Evolutionary conservation across 2,329 filamentous ascomycete species (phyloP).

Genomic region (Hypoxylon sp.): DNA sequence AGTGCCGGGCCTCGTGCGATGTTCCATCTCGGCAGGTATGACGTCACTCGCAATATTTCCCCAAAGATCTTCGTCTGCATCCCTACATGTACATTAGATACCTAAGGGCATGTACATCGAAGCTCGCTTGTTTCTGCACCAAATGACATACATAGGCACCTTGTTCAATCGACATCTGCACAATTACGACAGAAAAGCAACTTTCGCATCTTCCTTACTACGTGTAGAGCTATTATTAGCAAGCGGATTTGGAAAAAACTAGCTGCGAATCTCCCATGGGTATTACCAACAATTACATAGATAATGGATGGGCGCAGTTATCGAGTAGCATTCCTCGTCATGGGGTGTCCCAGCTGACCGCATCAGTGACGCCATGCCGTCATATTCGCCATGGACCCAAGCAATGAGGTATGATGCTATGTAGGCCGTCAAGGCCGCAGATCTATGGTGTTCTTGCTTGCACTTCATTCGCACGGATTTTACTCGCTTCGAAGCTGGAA

Average conservation of each 20-base stretch:
- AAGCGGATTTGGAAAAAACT: background rate
- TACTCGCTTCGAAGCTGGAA: background rate
- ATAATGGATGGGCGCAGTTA: background rate
- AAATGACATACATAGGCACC: no score
- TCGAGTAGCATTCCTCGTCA: constrained; percentile 4
- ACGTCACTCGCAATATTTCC: constrained; percentile 16
- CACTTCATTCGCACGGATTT: background rate
- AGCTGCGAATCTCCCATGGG: background rate
- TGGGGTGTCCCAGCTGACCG: background rate
- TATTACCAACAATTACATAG: background rate
- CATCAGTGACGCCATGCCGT: constrained; percentile 10
- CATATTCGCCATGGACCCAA: constrained; percentile 6
- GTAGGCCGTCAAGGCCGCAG: background rate
- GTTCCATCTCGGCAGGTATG: constrained; percentile 6
- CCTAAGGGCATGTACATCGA: no score
- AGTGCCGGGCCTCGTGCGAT: background rate
- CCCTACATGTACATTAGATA: no score
- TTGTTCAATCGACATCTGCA: background rate
- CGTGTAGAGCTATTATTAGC: background rate
- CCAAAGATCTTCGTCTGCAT: background rate
- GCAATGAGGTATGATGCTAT: background rate
- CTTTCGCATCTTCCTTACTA: background rate
- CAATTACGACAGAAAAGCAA: background rate
- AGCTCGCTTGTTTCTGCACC: no score
- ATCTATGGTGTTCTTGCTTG: background rate